Evolutionary conservation across 2,329 filamentous ascomycete species (phyloP), one percentile per base, ranked within the genome.

Genomic region (Colletotrichum sp.): DNA sequence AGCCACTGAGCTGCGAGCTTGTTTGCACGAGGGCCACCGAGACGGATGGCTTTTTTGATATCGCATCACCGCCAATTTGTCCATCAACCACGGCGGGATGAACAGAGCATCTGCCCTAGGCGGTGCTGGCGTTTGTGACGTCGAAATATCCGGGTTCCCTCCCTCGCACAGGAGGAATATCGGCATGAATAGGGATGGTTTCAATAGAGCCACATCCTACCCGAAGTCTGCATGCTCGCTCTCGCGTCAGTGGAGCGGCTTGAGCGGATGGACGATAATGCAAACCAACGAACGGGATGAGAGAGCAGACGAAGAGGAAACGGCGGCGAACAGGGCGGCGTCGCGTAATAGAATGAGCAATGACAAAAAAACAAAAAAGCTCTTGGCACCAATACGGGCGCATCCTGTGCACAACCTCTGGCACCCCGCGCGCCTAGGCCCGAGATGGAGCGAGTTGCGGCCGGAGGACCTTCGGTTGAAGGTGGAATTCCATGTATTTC

Each of bases 1-100:
- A 31, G 31, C 72, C 72, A 74, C 72, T 74, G 59, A 73, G 70
- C 64, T 73, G 72, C 69, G 58, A 74, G 69, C 65, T 73, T 73
- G 59, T 72, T 59, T 31, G 64, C 72, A 74, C 72, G 72, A 74
- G 70, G 68, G 69, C 24, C 47, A 63, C 51, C 51, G 64, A 64
- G 51, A 61, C 59, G 61, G 72, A 54, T 69, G 62, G 57, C 36
- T 55, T 47, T 63, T 34, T 54, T 29, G 16, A 73, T 55, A 70
- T 38, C 43, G 38, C 62, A 73, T 66, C 71, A 72, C 68, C 72
- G 68, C 72, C 68, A 51, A 36, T 51, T 62, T 51, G 62, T 47
- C 21, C 34, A 47, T 34, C 31, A 38, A 43, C 38, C 43, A 51
- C 43, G n/a, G 43, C 43, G 43, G 29, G 29, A 43, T 33, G n/a